A percentile compares a stretch with the other conserved stretches of the same genome.
Conservation (phyloP, 2,329 filamentous ascomycete genomes). For the Alternaria infectoria region DNA sequence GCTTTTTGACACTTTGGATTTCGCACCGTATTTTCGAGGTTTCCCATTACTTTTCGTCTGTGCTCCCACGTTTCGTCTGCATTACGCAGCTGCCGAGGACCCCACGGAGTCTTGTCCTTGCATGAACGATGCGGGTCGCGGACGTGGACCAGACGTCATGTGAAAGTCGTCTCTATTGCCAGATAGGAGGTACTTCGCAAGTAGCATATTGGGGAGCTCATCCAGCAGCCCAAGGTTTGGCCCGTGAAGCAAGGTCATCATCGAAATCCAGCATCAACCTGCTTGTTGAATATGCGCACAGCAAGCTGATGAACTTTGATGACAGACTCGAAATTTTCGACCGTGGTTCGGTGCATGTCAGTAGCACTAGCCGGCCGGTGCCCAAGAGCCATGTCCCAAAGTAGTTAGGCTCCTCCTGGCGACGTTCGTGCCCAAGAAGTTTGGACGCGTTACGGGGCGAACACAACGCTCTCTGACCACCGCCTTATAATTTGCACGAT, state of each 20-base stretch:
- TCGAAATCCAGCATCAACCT: background rate
- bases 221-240: background rate
- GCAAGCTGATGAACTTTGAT: background rate
- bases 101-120: conserved; percentile 2
- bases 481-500: background rate
- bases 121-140: background rate
- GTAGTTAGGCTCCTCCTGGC: background rate
- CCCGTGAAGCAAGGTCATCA: background rate
- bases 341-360: conserved; percentile 6
- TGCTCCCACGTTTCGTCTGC: conserved; percentile 10
- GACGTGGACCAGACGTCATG: background rate
- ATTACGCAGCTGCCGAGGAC: conserved; percentile 3
- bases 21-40: background rate
- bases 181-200: background rate
- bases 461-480: background rate
- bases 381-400: background rate
- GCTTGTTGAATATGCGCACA: background rate
- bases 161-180: background rate
- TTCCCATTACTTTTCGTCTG: conserved; percentile 1
- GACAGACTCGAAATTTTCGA: background rate
- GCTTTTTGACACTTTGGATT: background rate
- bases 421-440: conserved; percentile 3
- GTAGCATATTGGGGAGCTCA: background rate
- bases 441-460: background rate
- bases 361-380: background rate